Base-by-base conservation (phyloP, 345 rosid species). In the Angophora floribunda region DNA sequence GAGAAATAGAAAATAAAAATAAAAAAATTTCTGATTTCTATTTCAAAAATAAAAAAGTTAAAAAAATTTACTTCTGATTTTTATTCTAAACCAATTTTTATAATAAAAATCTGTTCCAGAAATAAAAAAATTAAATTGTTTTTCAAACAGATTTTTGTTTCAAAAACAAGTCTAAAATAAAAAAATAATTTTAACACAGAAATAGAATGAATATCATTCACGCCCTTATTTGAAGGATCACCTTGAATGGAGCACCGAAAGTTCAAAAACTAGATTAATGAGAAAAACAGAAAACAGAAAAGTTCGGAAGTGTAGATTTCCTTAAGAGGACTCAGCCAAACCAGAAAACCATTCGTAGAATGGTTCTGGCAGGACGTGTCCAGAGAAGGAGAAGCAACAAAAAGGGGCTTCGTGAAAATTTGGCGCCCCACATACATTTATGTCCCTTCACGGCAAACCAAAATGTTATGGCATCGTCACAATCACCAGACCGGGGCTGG, bases 371-470 rank as follows among this genome's bases (percentile, higher is more conserved):
- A 63, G 36, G 75, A 63, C 36, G n/a, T 63, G 41, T n/a, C 75
- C 41, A 1, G 36, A 0, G 30, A 63, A 63, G 41, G 5, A 1
- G 41, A 2, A 63, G 75, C 75, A 0, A 63, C 7, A 63, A 63
- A 32, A 63, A 2, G 19, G 75, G 9, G 5, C 75, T n/a, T 3
- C 41, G 75, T 13, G 75, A 16, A 63, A n/a, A 63, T 63, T n/a
- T 63, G 36, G 75, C n/a, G 75, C 9, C 19, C 19, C 2, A 9
- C 75, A 63, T 63, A 3, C 9, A 63, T 63, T n/a, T n/a, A n/a
- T 63, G 75, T n/a, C 36, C 75, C 75, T 63, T 63, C 75, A n/a
- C 75, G 30, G 75, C 36, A 63, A 63, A 6, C 75, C 36, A 28
- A 63, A 63, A n/a, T 63, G 19, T 63, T 7, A n/a, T 13, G 7